These are phyloP conservation scores for Nakazawaea populi DNA, from an alignment of 805 yeast genomes.

Conservation along the genomic window DNA sequence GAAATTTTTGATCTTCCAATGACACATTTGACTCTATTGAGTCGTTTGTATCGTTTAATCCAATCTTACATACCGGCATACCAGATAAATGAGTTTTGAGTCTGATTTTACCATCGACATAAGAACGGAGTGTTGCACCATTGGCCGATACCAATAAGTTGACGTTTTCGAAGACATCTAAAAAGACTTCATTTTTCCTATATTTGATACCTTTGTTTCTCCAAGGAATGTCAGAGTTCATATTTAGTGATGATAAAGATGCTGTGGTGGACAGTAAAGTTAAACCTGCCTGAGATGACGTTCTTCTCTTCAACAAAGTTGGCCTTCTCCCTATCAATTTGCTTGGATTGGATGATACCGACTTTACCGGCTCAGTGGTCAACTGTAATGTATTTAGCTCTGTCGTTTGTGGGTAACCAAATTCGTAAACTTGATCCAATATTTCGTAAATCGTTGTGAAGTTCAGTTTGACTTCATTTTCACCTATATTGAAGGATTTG, in stretches of 20 bases:
- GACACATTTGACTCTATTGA: constrained; percentile 30
- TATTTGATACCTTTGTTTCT: constrained; percentile 65
- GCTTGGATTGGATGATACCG: background rate
- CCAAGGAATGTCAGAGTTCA: constrained; percentile 47
- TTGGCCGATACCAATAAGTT: constrained; percentile 62
- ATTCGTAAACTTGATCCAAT: constrained; percentile 69
- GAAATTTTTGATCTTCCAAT: constrained; percentile 77
- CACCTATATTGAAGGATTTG: constrained; percentile 36
- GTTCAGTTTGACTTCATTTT: constrained; percentile 52
- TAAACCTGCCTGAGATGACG: background rate
- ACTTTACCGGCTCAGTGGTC: constrained; percentile 4
- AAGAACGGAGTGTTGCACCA: constrained; percentile 60
- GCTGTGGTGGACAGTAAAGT: background rate
- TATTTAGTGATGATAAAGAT: background rate
- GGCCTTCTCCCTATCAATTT: constrained; percentile 3
- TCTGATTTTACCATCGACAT: constrained; percentile 69
- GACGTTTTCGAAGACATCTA: constrained; percentile 72
- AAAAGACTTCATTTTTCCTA: constrained; percentile 72
- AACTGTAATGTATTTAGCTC: constrained; percentile 31
- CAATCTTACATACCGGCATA: constrained; percentile 78
- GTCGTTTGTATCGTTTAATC: constrained; percentile 48
- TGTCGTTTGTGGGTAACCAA: constrained; percentile 69
- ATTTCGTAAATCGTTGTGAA: constrained; percentile 70
- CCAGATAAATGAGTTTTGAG: constrained; percentile 74
- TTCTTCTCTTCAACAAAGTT: constrained; percentile 4